Evolutionary conservation across 306 rosid genomes (phyloP).

Genomic region (Vicia sativa): DNA sequence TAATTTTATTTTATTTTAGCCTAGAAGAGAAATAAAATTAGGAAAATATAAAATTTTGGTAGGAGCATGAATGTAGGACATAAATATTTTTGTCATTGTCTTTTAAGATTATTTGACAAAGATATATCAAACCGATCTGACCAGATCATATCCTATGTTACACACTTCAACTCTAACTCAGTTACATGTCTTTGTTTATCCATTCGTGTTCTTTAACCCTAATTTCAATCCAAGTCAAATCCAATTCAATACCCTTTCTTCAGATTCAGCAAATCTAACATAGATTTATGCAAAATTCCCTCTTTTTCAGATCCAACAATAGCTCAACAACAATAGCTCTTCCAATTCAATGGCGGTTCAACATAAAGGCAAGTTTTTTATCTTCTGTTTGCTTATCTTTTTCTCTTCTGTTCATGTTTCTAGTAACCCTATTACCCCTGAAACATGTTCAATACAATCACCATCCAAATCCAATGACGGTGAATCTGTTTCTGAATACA

Average conservation of each 20-base stretch:
- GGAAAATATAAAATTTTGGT: not conserved
- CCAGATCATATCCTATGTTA: slow-evolving; percentile 24
- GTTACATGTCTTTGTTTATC: slow-evolving; percentile 6
- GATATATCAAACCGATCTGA: slow-evolving; percentile 29
- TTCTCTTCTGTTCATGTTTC: slow-evolving; percentile 43
- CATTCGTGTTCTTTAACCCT: slow-evolving; percentile 39
- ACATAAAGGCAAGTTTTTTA: slow-evolving; percentile 73
- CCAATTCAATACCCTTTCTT: slow-evolving; percentile 37
- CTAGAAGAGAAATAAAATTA: not conserved
- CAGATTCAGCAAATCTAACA: slow-evolving; percentile 48
- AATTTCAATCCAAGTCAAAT: slow-evolving; percentile 41
- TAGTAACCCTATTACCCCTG: slow-evolving; percentile 39
- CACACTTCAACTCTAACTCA: slow-evolving; percentile 10
- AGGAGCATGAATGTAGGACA: slow-evolving; percentile 7
- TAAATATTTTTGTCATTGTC: not conserved
- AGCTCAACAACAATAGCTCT: slow-evolving; percentile 4
- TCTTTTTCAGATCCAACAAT: slow-evolving; percentile 54
- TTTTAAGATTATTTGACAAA: slow-evolving; percentile 18
- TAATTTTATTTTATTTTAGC: not conserved
- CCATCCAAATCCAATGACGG: slow-evolving; percentile 23
- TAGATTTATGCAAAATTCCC: slow-evolving; percentile 36
- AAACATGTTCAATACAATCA: slow-evolving; percentile 48
- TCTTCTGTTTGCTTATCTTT: slow-evolving; percentile 56
- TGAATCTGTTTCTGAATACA: slow-evolving; percentile 45
- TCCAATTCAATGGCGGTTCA: slow-evolving; percentile 58